phyloP scores from a whole-genome alignment of 2,329 filamentous ascomycete genomes.

The Hypoxylon sp. region DNA sequence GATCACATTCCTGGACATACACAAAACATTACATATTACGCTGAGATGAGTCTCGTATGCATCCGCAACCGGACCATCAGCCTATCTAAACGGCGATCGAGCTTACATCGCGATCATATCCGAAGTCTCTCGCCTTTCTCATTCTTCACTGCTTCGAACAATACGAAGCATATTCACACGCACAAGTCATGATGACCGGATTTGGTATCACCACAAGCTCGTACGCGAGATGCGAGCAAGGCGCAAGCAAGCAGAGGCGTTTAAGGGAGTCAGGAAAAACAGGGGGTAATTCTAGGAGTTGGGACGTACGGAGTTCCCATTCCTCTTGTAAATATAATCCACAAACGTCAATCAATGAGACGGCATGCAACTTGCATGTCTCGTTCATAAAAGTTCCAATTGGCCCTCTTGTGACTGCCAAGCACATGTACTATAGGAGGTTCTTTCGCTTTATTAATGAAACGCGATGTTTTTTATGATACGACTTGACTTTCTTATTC shows the following conservation, averaged over 20 bases:
- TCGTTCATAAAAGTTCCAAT: slow-evolving; percentile 20
- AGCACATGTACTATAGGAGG: neutral
- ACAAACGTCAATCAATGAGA: slow-evolving; percentile 29
- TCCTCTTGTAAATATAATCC: slow-evolving; percentile 40
- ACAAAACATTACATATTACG: slow-evolving; percentile 11
- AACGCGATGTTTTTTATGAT: neutral
- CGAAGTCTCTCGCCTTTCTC: slow-evolving; percentile 19
- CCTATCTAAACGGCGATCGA: slow-evolving; percentile 21
- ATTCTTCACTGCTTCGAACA: slow-evolving; percentile 14
- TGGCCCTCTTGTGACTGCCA: neutral
- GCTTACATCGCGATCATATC: slow-evolving; percentile 14
- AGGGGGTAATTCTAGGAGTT: slow-evolving; percentile 29
- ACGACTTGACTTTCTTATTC: neutral
- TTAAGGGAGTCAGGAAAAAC: slow-evolving; percentile 36
- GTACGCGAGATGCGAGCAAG: slow-evolving; percentile 19
- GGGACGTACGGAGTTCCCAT: slow-evolving; percentile 15
- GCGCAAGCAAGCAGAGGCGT: slow-evolving; percentile 43
- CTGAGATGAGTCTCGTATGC: slow-evolving; percentile 13
- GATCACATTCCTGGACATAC: slow-evolving; percentile 15
- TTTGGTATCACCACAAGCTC: slow-evolving; percentile 26
- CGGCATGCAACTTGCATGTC: slow-evolving; percentile 29
- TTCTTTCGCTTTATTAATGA: neutral
- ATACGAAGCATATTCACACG: slow-evolving; percentile 19
- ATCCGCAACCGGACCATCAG: slow-evolving; percentile 18
- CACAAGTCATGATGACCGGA: slow-evolving; percentile 30